Evolutionary conservation across 768 basidiomycete genomes (phyloP).

Genomic region (Tulasnella sp.): DNA sequence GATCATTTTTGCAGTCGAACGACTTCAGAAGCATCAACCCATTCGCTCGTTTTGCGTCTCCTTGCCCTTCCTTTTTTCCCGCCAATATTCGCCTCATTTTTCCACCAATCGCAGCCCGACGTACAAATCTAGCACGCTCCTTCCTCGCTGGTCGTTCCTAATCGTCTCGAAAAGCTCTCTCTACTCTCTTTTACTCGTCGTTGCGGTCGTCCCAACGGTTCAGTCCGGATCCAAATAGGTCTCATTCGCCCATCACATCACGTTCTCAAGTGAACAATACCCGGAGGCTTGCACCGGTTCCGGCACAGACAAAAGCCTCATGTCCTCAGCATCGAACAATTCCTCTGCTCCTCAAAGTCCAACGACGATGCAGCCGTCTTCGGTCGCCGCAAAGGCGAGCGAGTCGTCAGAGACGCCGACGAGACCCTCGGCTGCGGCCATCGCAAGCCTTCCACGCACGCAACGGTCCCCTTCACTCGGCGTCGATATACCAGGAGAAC

Average conservation of each 20-base stretch:
- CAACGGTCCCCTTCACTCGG: not conserved
- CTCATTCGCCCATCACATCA: not conserved
- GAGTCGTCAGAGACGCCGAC: not conserved
- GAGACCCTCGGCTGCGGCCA: not conserved
- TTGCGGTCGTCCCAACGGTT: not conserved
- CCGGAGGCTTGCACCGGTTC: not conserved
- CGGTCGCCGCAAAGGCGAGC: not conserved
- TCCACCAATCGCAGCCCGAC: not conserved
- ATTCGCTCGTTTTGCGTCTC: not conserved
- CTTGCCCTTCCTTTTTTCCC: not conserved
- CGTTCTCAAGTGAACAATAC: not conserved
- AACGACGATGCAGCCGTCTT: not conserved
- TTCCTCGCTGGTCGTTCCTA: not conserved
- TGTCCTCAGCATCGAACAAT: not conserved
- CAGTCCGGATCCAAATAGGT: not conserved
- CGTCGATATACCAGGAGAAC: not conserved
- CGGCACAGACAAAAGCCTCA: not conserved
- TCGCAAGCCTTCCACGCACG: not conserved
- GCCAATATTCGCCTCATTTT: not conserved
- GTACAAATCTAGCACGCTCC: not conserved
- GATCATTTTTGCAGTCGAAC: not conserved
- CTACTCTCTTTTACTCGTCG: not conserved
- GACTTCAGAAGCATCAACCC: not conserved
- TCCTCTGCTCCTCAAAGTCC: not conserved
- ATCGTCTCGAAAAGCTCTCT: not conserved